Conservation (phyloP, 345 rosid species). For the Microthlaspi erraticum region DNA sequence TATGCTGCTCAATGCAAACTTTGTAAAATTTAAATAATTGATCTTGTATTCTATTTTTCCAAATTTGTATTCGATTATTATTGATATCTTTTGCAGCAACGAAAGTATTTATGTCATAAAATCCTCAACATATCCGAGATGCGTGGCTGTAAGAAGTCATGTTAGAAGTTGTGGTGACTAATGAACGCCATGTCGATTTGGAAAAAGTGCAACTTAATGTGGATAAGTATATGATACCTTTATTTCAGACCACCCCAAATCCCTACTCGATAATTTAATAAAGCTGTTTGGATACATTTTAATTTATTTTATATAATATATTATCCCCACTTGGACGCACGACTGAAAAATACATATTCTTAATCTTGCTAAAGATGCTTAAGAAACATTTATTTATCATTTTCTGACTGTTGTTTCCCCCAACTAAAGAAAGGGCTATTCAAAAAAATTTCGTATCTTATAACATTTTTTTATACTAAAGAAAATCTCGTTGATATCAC, state of each 20-base stretch:
- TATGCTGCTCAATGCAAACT: too few relatives aligned
- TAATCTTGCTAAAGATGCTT: slow-evolving; percentile 23
- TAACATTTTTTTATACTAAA: neutral
- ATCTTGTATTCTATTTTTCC: too few relatives aligned
- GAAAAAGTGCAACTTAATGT: slow-evolving; percentile 37
- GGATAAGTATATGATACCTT: slow-evolving; percentile 40
- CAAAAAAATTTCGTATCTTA: neutral
- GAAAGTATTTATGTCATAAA: slow-evolving; percentile 23
- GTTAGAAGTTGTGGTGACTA: slow-evolving; percentile 37
- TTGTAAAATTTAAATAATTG: too few relatives aligned
- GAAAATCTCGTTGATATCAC: neutral
- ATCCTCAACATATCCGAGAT: slow-evolving; percentile 24
- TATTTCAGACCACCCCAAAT: slow-evolving; percentile 1
- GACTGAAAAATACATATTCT: slow-evolving; percentile 20
- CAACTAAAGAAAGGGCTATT: neutral
- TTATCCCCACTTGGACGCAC: slow-evolving; percentile 34
- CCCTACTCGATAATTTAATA: neutral
- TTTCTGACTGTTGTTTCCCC: slow-evolving; percentile 18
- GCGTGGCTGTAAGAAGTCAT: slow-evolving; percentile 32
- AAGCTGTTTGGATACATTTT: neutral
- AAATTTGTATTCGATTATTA: neutral
- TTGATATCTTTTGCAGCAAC: neutral
- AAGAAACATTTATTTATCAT: neutral
- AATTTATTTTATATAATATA: neutral
- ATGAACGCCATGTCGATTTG: slow-evolving; percentile 37